Percentiles rank a stretch among this genome's conserved stretches.
Conservation (phyloP, 371 early-diverging fungal species). For the Rhizopus sp. region DNA sequence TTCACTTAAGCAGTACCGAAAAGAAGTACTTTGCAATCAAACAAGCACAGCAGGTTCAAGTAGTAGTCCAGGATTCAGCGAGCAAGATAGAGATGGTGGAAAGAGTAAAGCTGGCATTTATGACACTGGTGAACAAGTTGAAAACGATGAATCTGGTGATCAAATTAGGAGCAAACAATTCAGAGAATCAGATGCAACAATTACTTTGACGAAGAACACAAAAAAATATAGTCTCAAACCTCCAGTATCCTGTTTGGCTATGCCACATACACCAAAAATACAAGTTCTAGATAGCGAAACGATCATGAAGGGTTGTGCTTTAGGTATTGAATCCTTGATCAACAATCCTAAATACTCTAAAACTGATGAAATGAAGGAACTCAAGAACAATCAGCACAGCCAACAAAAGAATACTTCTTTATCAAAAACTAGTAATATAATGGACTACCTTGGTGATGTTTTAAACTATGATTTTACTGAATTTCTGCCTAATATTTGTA, state of each 20-base stretch:
- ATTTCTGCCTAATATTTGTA: constrained; percentile 9
- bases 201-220: not conserved
- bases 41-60: not conserved
- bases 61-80: not conserved
- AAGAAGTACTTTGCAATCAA: not conserved
- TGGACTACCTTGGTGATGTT: constrained; percentile 5
- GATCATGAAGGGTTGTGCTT: not conserved
- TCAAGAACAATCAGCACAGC: constrained; percentile 2
- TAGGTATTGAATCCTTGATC: not conserved
- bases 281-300: not conserved
- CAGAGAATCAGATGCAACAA: not conserved
- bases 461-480: constrained; percentile 10
- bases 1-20: constrained; percentile 3
- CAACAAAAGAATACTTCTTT: constrained; percentile 10
- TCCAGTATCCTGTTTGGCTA: not conserved
- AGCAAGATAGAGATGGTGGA: too few relatives aligned
- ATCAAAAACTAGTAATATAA: constrained; percentile 5
- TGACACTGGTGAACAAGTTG: not conserved
- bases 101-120: too few relatives aligned
- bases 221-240: not conserved
- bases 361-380: constrained; percentile 5
- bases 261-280: constrained; percentile 1
- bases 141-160: not conserved
- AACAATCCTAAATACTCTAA: not conserved
- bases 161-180: not conserved